A percentile compares a stretch with the other conserved stretches of the same genome.
Evolutionary conservation across 2,329 filamentous ascomycete species (phyloP).

Genomic region (Grosmannia penicillata): DNA sequence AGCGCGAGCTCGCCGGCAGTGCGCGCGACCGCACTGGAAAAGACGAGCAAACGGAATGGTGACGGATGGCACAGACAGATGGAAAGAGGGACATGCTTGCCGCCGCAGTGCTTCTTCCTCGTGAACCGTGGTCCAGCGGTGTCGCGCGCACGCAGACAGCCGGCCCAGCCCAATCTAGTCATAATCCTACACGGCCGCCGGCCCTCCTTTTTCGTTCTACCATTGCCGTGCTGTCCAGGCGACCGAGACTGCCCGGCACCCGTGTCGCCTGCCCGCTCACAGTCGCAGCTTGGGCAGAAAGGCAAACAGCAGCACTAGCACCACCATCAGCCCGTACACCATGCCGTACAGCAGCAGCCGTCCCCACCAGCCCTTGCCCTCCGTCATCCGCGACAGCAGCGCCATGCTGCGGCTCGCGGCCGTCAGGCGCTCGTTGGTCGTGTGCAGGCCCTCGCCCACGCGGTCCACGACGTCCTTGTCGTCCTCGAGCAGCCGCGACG

Average conservation of each 20-base stretch:
- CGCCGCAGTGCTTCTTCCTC: too few species aligned
- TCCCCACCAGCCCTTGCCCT: constrained; percentile 79
- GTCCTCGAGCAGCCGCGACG: constrained; percentile 54
- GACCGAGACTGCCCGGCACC: too few species aligned
- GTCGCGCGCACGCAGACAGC: too few species aligned
- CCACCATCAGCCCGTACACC: constrained; percentile 71
- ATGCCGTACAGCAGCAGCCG: constrained; percentile 70
- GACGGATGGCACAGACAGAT: background rate
- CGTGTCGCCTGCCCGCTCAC: too few species aligned
- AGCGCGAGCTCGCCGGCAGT: background rate
- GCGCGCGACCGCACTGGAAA: too few species aligned
- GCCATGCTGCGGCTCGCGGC: constrained; percentile 66
- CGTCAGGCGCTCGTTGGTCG: constrained; percentile 62
- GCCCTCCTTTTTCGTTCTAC: too few species aligned
- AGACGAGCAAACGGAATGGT: background rate
- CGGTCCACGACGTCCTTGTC: constrained; percentile 58
- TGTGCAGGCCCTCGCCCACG: constrained; percentile 62
- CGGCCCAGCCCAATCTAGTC: too few species aligned
- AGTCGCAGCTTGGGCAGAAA: constrained; percentile 79
- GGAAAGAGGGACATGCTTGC: background rate
- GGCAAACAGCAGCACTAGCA: constrained; percentile 67
- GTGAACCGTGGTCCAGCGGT: too few species aligned
- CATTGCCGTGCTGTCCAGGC: background rate
- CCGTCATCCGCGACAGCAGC: constrained; percentile 61
- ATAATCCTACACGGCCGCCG: too few species aligned